A percentile compares a stretch with the other conserved stretches of the same genome.
These are phyloP conservation scores for Carex littledalei DNA, from an alignment of 176 grass and related monocot species.

Conservation along the genomic window DNA sequence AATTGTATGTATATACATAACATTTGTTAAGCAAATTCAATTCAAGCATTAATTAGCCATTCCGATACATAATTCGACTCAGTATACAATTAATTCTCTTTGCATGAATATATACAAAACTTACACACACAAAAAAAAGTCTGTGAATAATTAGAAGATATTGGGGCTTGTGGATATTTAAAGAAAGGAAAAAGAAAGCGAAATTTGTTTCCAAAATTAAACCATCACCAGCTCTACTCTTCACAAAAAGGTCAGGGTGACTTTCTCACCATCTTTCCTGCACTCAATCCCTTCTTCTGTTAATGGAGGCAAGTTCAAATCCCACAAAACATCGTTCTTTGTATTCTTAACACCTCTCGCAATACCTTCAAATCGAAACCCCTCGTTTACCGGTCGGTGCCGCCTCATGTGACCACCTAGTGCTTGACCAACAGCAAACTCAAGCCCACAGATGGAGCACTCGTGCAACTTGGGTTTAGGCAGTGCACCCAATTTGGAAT, in stretches of 20 bases:
- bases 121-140: not conserved
- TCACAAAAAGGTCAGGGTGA: constrained; percentile 16
- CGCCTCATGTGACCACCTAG: constrained; percentile 95
- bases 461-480: constrained; percentile 71
- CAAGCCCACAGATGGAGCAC: constrained; percentile 89
- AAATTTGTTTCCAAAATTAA: not conserved
- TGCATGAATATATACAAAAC: not conserved
- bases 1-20: constrained; percentile 2
- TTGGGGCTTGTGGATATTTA: not conserved
- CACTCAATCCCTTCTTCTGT: constrained; percentile 33
- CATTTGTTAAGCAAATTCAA: constrained; percentile 8
- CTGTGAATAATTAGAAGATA: not conserved
- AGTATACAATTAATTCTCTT: not conserved
- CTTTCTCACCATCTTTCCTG: not conserved
- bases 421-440: constrained; percentile 92
- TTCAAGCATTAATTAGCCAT: not conserved
- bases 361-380: constrained; percentile 7
- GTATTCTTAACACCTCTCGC: not conserved
- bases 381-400: constrained; percentile 39
- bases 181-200: not conserved
- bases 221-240: not conserved
- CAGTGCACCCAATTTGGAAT: constrained; percentile 2
- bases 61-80: not conserved
- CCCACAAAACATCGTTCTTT: constrained; percentile 22
- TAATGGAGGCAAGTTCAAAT: constrained; percentile 59